Conservation (phyloP, 306 rosid species). For the Elaeagnus macrophylla region DNA sequence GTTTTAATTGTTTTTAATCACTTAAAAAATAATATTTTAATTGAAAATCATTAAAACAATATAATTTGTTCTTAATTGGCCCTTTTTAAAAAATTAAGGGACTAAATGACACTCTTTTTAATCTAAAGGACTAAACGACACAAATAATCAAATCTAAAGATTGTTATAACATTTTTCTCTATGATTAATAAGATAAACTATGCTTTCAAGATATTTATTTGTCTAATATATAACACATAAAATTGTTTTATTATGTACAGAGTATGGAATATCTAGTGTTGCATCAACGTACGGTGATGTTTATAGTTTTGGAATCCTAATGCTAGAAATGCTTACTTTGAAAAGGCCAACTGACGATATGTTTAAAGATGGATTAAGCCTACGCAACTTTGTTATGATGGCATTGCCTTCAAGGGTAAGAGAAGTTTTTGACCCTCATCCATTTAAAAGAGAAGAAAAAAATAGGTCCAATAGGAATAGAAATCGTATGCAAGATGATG, state of each 20-base stretch:
- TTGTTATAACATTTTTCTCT: too few relatives aligned
- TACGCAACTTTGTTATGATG: conserved; percentile 3
- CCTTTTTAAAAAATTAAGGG: too few relatives aligned
- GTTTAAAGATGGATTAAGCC: conserved; percentile 12
- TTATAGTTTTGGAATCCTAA: not conserved
- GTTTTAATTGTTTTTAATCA: too few relatives aligned
- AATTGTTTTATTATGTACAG: not conserved
- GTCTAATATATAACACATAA: not conserved
- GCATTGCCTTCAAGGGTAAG: not conserved
- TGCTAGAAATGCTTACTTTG: not conserved
- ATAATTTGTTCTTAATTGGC: too few relatives aligned
- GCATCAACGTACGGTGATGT: not conserved
- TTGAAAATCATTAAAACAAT: too few relatives aligned
- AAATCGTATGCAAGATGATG: not conserved
- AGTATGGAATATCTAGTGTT: not conserved
- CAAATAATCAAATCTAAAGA: too few relatives aligned
- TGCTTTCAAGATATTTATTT: too few relatives aligned
- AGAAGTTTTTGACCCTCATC: not conserved
- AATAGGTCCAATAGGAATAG: too few relatives aligned
- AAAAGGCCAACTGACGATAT: conserved; percentile 1
- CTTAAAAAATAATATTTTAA: too few relatives aligned
- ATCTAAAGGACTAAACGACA: too few relatives aligned
- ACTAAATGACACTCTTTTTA: too few relatives aligned
- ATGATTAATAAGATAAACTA: too few relatives aligned
- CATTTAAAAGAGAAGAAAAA: not conserved